Base-by-base conservation (phyloP, 2,329 filamentous ascomycete genomes). In the Capronia americana region DNA sequence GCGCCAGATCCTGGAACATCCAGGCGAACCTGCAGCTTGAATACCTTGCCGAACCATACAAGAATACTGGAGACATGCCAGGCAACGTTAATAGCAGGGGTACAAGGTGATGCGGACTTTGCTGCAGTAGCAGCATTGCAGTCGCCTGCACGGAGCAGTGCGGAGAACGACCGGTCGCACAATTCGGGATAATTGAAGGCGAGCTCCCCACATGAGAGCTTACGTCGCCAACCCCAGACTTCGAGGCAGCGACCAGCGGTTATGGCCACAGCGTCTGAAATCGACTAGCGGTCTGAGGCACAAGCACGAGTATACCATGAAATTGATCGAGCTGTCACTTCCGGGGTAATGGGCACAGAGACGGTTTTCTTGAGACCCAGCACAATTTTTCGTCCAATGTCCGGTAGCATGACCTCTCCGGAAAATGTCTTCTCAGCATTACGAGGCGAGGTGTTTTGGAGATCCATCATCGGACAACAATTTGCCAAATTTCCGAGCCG, bases 321-420 rank as follows among this genome's bases (percentile, higher is more conserved):
- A 92, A 78, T 92, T 92, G 78, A 92, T 91, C 7, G 87, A 90
- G 1, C 88, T 90, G 10, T 89, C 89, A 26, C 89, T 89, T 11
- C 90, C 90, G 0, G 92, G 81, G 41, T 92, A 83, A 69, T 92
- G 87, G 41, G 90, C 90, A 72, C 86, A 89, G 17, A 6, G 17
- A 44, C 38, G 38, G 38, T 24, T 51, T 8, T 5, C 3, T 28
- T 14, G 20, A 23, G 48, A 8, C 48, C 20, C 48, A 51, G 48
- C 23, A 23, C 8, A 14, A 26, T 23, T 51, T 23, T 24, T 51
- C 20, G 10, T 23, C 20, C 24, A 28, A 28, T 5, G 3, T 51
- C 23, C 23, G 24, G 8, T 3, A 4, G 17, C 48, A 28, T 23
- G 14, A 3, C 5, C 8, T 12, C 24, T 14, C 53, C 53, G 46